Evolutionary conservation across 305 asterid species (phyloP).

Genomic region (Fraxinus ornus): DNA sequence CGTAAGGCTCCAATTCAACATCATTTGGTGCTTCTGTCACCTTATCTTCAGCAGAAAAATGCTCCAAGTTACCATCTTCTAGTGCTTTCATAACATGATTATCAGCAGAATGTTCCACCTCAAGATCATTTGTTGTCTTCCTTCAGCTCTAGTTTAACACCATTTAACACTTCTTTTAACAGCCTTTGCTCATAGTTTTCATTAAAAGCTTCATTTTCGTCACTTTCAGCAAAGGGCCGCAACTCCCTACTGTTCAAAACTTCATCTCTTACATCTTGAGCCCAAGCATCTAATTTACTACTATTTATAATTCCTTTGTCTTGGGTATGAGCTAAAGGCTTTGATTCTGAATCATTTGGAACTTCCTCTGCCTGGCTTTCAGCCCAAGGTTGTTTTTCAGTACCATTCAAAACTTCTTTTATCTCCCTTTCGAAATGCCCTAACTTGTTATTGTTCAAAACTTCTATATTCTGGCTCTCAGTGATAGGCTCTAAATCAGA

Average conservation of each 20-base stretch:
- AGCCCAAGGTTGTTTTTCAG: conserved; percentile 8
- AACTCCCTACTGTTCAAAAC: not conserved
- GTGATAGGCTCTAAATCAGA: not conserved
- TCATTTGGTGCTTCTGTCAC: conserved; percentile 18
- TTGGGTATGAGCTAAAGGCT: conserved; percentile 12
- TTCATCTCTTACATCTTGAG: not conserved
- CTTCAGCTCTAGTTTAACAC: not conserved
- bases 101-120: conserved; percentile 5
- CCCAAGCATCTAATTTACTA: not conserved
- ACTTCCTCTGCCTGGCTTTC: conserved; percentile 15
- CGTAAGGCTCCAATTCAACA: conserved; percentile 26
- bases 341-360: conserved; percentile 6
- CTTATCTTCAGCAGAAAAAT: conserved; percentile 7
- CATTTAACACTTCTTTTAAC: not conserved
- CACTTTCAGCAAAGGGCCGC: not conserved
- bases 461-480: not conserved
- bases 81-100: conserved; percentile 4
- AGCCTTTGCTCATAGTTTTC: not conserved
- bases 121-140: not conserved
- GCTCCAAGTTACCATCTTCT: conserved; percentile 12
- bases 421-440: conserved; percentile 4
- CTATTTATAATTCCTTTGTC: conserved; percentile 11
- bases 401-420: conserved; percentile 19
- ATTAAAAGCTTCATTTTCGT: conserved; percentile 1
- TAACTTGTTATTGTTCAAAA: not conserved